phyloP scores from a whole-genome alignment of 768 basidiomycete species.

The Mycena polygramma region DNA sequence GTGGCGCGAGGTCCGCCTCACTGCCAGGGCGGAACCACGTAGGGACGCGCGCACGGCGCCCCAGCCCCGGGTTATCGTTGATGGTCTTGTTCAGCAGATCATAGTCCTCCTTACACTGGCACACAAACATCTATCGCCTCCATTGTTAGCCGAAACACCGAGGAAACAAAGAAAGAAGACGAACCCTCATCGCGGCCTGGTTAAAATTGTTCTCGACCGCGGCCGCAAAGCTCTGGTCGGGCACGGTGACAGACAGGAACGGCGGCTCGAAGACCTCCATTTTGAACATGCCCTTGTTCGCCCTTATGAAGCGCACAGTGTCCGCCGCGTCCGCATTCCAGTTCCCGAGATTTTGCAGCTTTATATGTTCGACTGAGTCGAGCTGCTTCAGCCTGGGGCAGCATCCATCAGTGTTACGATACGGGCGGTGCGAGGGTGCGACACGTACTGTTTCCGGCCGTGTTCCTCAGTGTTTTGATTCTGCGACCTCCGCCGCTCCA shows the following conservation, averaged over 20 bases:
- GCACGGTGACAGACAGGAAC: conserved; percentile 76
- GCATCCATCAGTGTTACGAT: too few species aligned
- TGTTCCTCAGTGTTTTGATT: conserved; percentile 33
- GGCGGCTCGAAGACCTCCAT: conserved; percentile 92
- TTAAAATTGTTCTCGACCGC: conserved; percentile 83
- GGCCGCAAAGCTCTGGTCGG: conserved; percentile 70
- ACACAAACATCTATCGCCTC: conserved; percentile 79
- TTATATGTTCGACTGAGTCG: conserved; percentile 64
- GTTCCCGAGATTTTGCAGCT: conserved; percentile 63
- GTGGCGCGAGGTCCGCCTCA: conserved; percentile 53
- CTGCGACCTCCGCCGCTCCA: conserved; percentile 29
- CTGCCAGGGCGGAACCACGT: conserved; percentile 72
- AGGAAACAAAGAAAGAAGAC: conserved; percentile 32
- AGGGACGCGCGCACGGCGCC: conserved; percentile 67
- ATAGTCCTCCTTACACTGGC: conserved; percentile 87
- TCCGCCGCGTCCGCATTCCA: conserved; percentile 74
- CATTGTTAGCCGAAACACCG: neutral
- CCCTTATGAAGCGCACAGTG: conserved; percentile 80
- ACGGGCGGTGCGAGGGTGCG: too few species aligned
- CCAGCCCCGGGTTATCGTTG: conserved; percentile 71
- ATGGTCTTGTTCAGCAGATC: conserved; percentile 74
- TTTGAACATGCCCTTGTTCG: conserved; percentile 75
- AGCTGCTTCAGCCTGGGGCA: conserved; percentile 64
- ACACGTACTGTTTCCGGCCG: conserved; percentile 31
- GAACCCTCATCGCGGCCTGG: conserved; percentile 72